A percentile compares a stretch with the other conserved stretches of the same genome.
Conservation (phyloP, 225 moss, liverwort and hornwort species). For the Pleurozium schreberi region DNA sequence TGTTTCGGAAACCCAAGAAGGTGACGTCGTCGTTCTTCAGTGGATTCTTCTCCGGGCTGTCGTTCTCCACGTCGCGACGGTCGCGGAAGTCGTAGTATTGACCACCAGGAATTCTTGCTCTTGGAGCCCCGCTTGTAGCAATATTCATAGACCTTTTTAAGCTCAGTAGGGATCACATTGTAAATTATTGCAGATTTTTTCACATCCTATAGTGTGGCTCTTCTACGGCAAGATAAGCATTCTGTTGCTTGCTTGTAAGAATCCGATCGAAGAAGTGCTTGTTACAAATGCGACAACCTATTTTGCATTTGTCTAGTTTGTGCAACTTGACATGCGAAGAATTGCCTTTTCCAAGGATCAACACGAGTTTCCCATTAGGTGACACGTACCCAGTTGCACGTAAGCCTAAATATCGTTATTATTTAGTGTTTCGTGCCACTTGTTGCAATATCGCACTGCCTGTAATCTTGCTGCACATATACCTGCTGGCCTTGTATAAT, state of each 20-base stretch:
- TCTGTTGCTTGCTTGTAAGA: not conserved
- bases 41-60: not conserved
- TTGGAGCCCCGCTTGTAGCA: not conserved
- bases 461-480: not conserved
- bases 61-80: not conserved
- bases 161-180: not conserved
- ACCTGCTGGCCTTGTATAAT: not conserved
- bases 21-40: not conserved
- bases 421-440: not conserved
- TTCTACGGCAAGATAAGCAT: not conserved
- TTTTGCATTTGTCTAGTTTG: not conserved
- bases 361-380: not conserved
- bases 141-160: not conserved
- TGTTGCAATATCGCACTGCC: not conserved
- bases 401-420: not conserved
- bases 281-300: not conserved
- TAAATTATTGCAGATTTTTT: not conserved
- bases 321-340: not conserved
- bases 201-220: not conserved
- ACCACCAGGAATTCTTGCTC: too few species aligned
- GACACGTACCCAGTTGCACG: not conserved
- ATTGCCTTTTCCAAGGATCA: not conserved
- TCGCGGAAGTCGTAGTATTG: not conserved
- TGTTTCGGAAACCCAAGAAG: slow-evolving; percentile 22
- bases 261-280: not conserved